A percentile compares a stretch with the other conserved stretches of the same genome.
Evolutionary conservation across 768 basidiomycete species (phyloP).

Genomic region (Macrolepiota dolichaula): DNA sequence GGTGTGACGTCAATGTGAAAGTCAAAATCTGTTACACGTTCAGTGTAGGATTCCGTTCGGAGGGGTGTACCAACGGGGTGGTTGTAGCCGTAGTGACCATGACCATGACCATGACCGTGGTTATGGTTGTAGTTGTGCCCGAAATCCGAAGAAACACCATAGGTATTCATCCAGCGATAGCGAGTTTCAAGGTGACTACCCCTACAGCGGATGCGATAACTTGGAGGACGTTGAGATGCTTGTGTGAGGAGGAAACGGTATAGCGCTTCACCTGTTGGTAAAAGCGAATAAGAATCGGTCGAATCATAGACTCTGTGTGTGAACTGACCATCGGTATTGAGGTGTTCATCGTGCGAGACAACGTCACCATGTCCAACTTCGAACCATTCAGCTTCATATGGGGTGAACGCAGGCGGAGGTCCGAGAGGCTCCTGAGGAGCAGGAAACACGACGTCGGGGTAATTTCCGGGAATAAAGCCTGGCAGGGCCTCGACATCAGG

Average conservation of each 20-base stretch:
- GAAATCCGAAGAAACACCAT: conserved; percentile 16
- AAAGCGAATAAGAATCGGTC: not conserved
- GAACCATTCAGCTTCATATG: conserved; percentile 62
- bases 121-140: conserved; percentile 9
- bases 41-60: conserved; percentile 46
- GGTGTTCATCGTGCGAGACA: conserved; percentile 67
- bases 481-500: not conserved
- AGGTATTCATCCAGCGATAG: conserved; percentile 40
- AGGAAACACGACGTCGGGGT: not conserved
- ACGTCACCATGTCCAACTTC: conserved; percentile 43
- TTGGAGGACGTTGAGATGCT: conserved; percentile 38
- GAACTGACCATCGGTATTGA: conserved; percentile 56
- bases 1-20: conserved; percentile 55
- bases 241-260: conserved; percentile 71
- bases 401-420: conserved; percentile 61
- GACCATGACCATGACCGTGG: conserved; percentile 31
- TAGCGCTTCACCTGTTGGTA: conserved; percentile 48
- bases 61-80: not conserved
- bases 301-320: not conserved
- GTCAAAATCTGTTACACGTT: conserved; percentile 64
- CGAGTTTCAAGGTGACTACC: conserved; percentile 58
- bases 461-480: not conserved
- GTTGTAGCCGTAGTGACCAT: not conserved
- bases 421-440: conserved; percentile 25
- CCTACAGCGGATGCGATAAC: conserved; percentile 40